These are phyloP conservation scores for Penicillium waksmanii DNA, from an alignment of 495 filamentous ascomycete genomes.

Conservation along the genomic window DNA sequence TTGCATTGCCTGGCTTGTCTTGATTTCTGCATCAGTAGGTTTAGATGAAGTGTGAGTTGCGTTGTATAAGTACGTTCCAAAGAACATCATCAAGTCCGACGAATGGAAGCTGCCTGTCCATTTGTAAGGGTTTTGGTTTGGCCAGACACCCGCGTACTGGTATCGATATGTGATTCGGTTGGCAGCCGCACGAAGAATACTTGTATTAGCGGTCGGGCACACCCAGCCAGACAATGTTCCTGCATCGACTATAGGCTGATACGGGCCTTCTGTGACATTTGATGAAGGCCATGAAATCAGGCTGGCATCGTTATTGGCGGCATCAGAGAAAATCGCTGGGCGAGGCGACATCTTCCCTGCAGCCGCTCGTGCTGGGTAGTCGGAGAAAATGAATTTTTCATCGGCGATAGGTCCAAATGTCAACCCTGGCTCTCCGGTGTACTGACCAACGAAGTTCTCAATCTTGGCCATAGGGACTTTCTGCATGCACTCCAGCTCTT, in stretches of 20 bases:
- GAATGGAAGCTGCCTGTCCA: constrained; percentile 50
- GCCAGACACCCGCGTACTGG: constrained; percentile 51
- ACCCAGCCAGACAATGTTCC: constrained; percentile 9
- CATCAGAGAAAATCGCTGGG: constrained; percentile 12
- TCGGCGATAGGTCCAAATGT: constrained; percentile 17
- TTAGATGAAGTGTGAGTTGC: constrained; percentile 4
- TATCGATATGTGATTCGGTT: constrained; percentile 42
- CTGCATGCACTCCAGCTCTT: constrained; percentile 51
- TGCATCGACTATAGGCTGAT: constrained; percentile 5
- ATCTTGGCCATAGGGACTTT: constrained; percentile 32
- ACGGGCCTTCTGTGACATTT: constrained; percentile 11
- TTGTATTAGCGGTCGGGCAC: constrained; percentile 17
- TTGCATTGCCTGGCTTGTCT: constrained; percentile 45
- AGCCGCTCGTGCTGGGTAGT: constrained; percentile 18
- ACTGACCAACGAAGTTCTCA: constrained; percentile 33
- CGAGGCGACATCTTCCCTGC: constrained; percentile 14
- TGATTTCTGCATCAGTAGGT: constrained; percentile 35
- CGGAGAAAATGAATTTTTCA: constrained; percentile 12
- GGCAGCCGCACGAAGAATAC: constrained; percentile 16
- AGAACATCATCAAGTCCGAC: constrained; percentile 47
- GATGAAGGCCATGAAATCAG: constrained; percentile 5
- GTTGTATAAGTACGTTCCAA: constrained; percentile 38
- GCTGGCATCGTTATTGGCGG: constrained; percentile 6
- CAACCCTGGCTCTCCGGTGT: constrained; percentile 6
- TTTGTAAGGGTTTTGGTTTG: constrained; percentile 39